phyloP scores from a whole-genome alignment of 2,329 filamentous ascomycete species.

The Biscogniauxia marginata region DNA sequence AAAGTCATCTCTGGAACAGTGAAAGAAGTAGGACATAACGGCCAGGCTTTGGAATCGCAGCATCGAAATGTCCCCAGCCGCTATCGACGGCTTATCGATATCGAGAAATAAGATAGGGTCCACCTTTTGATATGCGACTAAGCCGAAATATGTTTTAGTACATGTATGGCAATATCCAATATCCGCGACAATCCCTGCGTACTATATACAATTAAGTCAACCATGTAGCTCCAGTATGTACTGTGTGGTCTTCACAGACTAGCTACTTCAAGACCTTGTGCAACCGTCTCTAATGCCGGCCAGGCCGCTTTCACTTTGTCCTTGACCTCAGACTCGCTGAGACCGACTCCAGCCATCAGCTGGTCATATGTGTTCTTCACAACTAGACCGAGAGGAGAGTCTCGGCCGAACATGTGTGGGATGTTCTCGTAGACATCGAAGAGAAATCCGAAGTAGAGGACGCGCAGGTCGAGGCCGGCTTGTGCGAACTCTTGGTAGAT shows the following conservation, averaged over 20 bases:
- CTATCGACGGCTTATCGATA: background rate
- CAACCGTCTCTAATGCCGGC: conserved; percentile 20
- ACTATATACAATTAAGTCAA: too few species aligned
- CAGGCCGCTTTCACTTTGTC: conserved; percentile 17
- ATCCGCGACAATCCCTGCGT: too few species aligned
- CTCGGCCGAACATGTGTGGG: conserved; percentile 20
- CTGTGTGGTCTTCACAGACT: conserved; percentile 15
- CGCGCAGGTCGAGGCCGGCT: conserved; percentile 23
- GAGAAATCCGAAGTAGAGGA: conserved; percentile 27
- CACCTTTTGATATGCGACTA: background rate
- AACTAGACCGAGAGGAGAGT: conserved; percentile 24
- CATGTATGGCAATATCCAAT: too few species aligned
- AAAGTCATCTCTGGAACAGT: background rate
- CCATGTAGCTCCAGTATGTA: background rate
- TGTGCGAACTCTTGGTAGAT: conserved; percentile 23
- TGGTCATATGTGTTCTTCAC: conserved; percentile 24
- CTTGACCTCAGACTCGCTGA: conserved; percentile 21
- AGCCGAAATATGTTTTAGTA: too few species aligned
- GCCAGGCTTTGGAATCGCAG: too few species aligned
- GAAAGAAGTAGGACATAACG: background rate
- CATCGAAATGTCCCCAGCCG: too few species aligned
- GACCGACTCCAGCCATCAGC: conserved; percentile 22
- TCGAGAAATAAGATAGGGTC: background rate
- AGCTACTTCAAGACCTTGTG: conserved; percentile 14
- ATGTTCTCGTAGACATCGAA: conserved; percentile 26